phyloP scores from a whole-genome alignment of 2,329 filamentous ascomycete species.

The Truncatella angustata region DNA sequence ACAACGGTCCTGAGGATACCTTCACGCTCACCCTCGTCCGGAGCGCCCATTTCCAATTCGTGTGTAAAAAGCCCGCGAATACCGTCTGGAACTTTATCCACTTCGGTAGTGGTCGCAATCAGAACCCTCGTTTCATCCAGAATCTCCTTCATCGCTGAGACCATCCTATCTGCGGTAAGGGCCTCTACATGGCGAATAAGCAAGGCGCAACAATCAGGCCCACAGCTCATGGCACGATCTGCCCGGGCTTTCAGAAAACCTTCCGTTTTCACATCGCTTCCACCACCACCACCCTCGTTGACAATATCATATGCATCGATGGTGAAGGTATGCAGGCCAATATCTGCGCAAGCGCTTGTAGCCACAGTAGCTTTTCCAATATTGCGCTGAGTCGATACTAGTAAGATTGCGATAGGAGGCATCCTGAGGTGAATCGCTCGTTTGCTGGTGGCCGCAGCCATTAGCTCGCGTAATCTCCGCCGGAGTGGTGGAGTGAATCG shows the following conservation, averaged over 20 bases:
- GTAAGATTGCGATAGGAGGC: conserved; percentile 81
- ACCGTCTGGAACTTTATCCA: conserved; percentile 90
- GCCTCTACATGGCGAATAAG: conserved; percentile 90
- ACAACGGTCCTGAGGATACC: conserved; percentile 80
- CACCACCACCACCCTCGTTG: conserved; percentile 84
- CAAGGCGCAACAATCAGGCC: conserved; percentile 76
- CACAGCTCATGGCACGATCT: conserved; percentile 86
- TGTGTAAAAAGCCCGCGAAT: conserved; percentile 91
- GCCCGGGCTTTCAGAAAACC: conserved; percentile 84
- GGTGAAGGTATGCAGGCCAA: conserved; percentile 84
- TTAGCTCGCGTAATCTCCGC: conserved; percentile 76
- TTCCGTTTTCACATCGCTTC: conserved; percentile 91
- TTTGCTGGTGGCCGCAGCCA: conserved; percentile 84
- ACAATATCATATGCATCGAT: conserved; percentile 93
- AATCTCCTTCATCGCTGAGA: conserved; percentile 79
- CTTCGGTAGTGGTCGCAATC: conserved; percentile 90
- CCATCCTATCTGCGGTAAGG: conserved; percentile 86
- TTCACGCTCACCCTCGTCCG: conserved; percentile 89
- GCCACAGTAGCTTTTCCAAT: conserved; percentile 89
- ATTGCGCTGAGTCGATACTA: conserved; percentile 88
- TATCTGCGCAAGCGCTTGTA: conserved; percentile 75
- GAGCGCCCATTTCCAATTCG: conserved; percentile 89
- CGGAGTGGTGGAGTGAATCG: conserved; percentile 59
- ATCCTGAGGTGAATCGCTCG: conserved; percentile 83
- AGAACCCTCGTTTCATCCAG: conserved; percentile 77